A percentile compares a stretch with the other conserved stretches of the same genome.
These are phyloP conservation scores for Carex cristatella DNA, from an alignment of 176 grass and related monocot genomes.

Conservation along the genomic window DNA sequence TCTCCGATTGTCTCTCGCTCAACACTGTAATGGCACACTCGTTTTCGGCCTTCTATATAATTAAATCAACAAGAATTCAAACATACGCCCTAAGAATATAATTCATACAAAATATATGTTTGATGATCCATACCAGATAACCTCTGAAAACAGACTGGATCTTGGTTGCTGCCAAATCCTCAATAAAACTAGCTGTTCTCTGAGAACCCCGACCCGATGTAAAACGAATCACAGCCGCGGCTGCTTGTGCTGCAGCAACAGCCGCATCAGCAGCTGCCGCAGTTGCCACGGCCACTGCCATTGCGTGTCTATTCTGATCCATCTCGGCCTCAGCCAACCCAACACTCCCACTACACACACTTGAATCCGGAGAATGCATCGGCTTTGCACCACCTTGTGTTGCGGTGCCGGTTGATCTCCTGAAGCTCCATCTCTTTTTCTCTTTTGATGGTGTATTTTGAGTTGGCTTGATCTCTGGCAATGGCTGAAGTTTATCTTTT, in stretches of 20 bases:
- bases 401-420: conserved; percentile 17
- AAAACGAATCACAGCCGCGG: conserved; percentile 43
- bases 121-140: conserved; percentile 52
- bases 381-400: background rate
- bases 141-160: conserved; percentile 81
- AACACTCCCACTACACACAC: background rate
- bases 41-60: background rate
- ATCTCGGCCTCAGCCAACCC: conserved; percentile 17
- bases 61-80: background rate
- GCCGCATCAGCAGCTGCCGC: conserved; percentile 48
- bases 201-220: conserved; percentile 11
- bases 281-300: conserved; percentile 45
- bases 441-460: conserved; percentile 18
- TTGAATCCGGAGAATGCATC: background rate
- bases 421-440: conserved; percentile 81
- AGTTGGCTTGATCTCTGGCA: background rate
- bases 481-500: conserved; percentile 12
- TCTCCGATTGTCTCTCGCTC: background rate
- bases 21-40: background rate
- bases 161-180: conserved; percentile 51
- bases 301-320: conserved; percentile 57
- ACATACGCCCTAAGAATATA: background rate
- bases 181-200: conserved; percentile 11
- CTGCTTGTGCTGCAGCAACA: conserved; percentile 49
- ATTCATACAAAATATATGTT: background rate